Evolutionary conservation across 371 early-diverging fungal genomes (phyloP).

Genomic region (Mortierella sp.): DNA sequence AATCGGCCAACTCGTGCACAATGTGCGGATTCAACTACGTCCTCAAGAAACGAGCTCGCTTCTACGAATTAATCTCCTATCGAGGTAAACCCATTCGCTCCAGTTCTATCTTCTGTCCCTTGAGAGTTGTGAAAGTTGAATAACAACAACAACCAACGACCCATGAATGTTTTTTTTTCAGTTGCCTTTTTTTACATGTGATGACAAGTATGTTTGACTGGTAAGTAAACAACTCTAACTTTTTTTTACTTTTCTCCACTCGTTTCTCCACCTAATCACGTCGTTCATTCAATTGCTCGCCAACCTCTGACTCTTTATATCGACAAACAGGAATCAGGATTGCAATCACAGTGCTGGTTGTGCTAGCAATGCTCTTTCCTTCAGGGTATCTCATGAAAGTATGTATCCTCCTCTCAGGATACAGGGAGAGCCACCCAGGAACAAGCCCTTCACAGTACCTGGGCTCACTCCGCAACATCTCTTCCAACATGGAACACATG

Average conservation of each 20-base stretch:
- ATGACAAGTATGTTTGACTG: background rate
- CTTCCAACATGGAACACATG: slow-evolving; percentile 39
- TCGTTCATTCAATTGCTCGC: slow-evolving; percentile 1
- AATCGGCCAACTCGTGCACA: slow-evolving; percentile 53
- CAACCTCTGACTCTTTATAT: slow-evolving; percentile 1
- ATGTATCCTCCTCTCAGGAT: slow-evolving; percentile 62
- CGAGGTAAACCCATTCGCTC: slow-evolving; percentile 31
- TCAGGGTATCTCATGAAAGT: slow-evolving; percentile 67
- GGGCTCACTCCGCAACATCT: slow-evolving; percentile 26
- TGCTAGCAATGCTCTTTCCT: slow-evolving; percentile 50
- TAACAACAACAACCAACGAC: background rate
- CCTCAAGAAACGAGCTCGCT: slow-evolving; percentile 53
- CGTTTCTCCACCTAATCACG: background rate
- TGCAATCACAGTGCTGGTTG: slow-evolving; percentile 54
- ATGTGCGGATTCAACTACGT: slow-evolving; percentile 57
- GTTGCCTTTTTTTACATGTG: slow-evolving; percentile 6
- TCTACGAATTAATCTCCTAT: slow-evolving; percentile 51
- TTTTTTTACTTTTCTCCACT: background rate
- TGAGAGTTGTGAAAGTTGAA: background rate
- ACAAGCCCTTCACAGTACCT: slow-evolving; percentile 18
- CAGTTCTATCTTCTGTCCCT: background rate
- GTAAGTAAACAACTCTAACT: slow-evolving; percentile 1
- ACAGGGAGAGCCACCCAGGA: slow-evolving; percentile 42
- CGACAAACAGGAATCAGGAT: slow-evolving; percentile 44
- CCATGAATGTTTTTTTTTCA: background rate